Percentiles rank a stretch among this genome's conserved stretches.
These are phyloP conservation scores for Lentinula sp. DNA, from an alignment of 768 basidiomycete genomes.

Conservation along the genomic window DNA sequence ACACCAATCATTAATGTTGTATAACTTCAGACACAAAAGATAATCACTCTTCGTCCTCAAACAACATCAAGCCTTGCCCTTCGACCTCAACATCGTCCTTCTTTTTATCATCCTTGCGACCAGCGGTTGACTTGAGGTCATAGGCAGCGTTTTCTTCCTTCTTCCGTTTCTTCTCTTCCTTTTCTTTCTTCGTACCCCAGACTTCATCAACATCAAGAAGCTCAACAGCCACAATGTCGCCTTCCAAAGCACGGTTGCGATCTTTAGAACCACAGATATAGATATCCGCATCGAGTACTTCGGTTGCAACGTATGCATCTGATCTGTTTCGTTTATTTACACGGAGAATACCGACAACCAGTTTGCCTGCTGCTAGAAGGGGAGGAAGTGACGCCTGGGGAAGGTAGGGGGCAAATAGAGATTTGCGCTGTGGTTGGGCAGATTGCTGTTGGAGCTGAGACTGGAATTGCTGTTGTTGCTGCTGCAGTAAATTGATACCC, in stretches of 20 bases:
- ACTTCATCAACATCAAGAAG: slow-evolving; percentile 97
- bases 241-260: slow-evolving; percentile 95
- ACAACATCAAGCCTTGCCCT: slow-evolving; percentile 93
- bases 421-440: slow-evolving; percentile 92
- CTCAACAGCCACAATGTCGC: slow-evolving; percentile 97
- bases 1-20: neutral
- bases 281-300: slow-evolving; percentile 97
- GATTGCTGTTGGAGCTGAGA: slow-evolving; percentile 92
- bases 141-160: slow-evolving; percentile 99
- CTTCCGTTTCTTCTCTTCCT: slow-evolving; percentile 99
- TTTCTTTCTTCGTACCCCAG: slow-evolving; percentile 99
- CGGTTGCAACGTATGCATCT: slow-evolving; percentile 97
- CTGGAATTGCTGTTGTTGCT: slow-evolving; percentile 93
- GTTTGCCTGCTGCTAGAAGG: slow-evolving; percentile 91
- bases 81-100: slow-evolving; percentile 99
- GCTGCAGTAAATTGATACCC: slow-evolving; percentile 80
- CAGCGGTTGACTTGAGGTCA: slow-evolving; percentile 68
- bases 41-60: slow-evolving; percentile 92
- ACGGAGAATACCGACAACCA: slow-evolving; percentile 94
- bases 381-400: slow-evolving; percentile 97
- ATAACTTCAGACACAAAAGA: slow-evolving; percentile 8
- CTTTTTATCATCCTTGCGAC: slow-evolving; percentile 97
- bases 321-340: slow-evolving; percentile 99
- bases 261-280: slow-evolving; percentile 99
- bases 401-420: slow-evolving; percentile 96